Evolutionary conservation across 352 stramenopile genomes (phyloP).

Genomic region (Pythium folliculosum): DNA sequence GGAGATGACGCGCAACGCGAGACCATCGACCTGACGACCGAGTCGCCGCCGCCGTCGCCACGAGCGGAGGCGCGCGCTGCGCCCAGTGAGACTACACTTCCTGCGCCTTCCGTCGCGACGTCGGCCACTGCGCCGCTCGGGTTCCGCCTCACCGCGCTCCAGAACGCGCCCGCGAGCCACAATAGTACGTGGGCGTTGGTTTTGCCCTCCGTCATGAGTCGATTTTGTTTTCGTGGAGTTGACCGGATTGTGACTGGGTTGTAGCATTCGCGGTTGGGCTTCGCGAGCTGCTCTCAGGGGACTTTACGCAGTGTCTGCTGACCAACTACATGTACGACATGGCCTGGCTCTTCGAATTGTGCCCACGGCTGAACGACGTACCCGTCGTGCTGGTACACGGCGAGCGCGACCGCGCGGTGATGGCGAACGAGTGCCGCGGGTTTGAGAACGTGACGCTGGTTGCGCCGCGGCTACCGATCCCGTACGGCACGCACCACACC

Average conservation of each 20-base stretch:
- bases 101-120: not conserved
- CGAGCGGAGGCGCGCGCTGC: not conserved
- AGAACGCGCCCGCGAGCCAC: conserved; percentile 20
- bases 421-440: conserved; percentile 54
- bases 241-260: not conserved
- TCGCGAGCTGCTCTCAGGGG: conserved; percentile 50
- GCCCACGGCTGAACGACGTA: conserved; percentile 53
- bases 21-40: conserved; percentile 12
- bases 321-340: conserved; percentile 87
- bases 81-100: not conserved
- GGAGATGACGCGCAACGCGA: not conserved
- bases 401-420: conserved; percentile 56
- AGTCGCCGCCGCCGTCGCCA: conserved; percentile 12
- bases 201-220: too few species aligned
- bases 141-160: conserved; percentile 28
- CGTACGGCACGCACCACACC: conserved; percentile 86
- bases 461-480: conserved; percentile 71
- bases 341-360: conserved; percentile 68
- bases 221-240: too few species aligned
- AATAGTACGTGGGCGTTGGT: too few species aligned
- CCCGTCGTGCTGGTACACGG: conserved; percentile 81
- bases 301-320: conserved; percentile 63
- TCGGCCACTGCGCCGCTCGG: not conserved
- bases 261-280: conserved; percentile 49
- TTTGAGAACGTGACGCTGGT: conserved; percentile 66